Conservation (phyloP, 768 basidiomycete species). For the Multifurca ochricompacta region DNA sequence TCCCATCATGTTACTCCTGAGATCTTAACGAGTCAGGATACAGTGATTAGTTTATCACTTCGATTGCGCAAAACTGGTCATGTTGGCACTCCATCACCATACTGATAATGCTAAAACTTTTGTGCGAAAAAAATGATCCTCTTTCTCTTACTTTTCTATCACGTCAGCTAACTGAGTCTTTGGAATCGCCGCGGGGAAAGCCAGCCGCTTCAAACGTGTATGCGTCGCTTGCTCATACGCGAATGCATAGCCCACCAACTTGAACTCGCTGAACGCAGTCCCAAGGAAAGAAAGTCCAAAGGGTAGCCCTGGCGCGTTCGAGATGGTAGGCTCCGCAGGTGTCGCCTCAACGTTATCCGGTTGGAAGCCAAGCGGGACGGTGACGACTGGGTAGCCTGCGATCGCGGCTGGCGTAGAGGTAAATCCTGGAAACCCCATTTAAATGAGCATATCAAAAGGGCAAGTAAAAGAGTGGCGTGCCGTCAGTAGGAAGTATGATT, state of each 20-base stretch:
- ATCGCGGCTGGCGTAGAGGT: conserved; percentile 21
- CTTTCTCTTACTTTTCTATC: neutral
- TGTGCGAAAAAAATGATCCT: too few relatives aligned
- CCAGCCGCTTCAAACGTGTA: too few relatives aligned
- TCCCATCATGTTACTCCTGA: too few relatives aligned
- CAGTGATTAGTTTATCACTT: too few relatives aligned
- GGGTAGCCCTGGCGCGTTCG: conserved; percentile 23
- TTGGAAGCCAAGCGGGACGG: conserved; percentile 24
- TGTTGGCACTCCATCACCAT: too few relatives aligned
- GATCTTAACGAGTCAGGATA: too few relatives aligned
- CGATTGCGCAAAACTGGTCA: too few relatives aligned
- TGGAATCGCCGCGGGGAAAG: conserved; percentile 22
- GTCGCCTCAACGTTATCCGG: conserved; percentile 18
- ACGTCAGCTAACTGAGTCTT: conserved; percentile 24
- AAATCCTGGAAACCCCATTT: too few relatives aligned
- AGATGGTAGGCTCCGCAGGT: conserved; percentile 15
- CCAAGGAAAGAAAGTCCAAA: too few relatives aligned
- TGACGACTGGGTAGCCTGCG: conserved; percentile 23
- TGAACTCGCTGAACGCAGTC: too few relatives aligned
- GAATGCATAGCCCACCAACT: conserved; percentile 24
- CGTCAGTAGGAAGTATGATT: conserved; percentile 29
- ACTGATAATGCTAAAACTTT: too few relatives aligned
- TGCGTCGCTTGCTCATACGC: conserved; percentile 28
- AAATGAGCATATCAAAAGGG: neutral
- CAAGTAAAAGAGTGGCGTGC: conserved; percentile 15